Evolutionary conservation across 73 alveolate species (phyloP).

Genomic region (Paramecium pentaurelia): DNA sequence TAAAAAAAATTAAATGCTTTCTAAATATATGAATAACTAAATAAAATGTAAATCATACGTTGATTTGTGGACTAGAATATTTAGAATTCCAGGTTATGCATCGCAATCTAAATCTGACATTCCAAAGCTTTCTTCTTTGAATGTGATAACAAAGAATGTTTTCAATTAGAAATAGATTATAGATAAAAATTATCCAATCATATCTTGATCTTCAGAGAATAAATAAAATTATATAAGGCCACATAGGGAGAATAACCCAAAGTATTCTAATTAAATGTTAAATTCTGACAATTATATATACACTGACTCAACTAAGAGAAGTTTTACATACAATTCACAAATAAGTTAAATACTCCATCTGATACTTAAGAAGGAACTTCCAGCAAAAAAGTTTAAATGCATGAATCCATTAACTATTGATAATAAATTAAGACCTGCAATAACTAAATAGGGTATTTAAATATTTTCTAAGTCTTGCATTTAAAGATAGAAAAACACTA

Average conservation of each 20-base stretch:
- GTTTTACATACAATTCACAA: not conserved
- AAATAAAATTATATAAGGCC: not conserved
- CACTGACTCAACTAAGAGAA: not conserved
- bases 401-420: not conserved
- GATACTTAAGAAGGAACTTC: not conserved
- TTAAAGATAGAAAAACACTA: not conserved
- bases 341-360: not conserved
- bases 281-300: not conserved
- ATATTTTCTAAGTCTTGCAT: not conserved
- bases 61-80: not conserved
- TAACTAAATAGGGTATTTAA: not conserved
- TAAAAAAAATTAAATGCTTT: not conserved
- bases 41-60: not conserved
- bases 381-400: constrained; percentile 32
- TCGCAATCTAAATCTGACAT: constrained; percentile 9
- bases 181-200: not conserved
- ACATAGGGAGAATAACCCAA: not conserved
- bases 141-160: not conserved
- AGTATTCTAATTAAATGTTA: not conserved
- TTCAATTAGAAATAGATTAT: not conserved
- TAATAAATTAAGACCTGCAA: not conserved
- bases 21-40: not conserved
- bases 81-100: not conserved
- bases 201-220: not conserved
- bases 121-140: not conserved